phyloP scores from a whole-genome alignment of 352 stramenopile species.

The Phytophthora multivora region DNA sequence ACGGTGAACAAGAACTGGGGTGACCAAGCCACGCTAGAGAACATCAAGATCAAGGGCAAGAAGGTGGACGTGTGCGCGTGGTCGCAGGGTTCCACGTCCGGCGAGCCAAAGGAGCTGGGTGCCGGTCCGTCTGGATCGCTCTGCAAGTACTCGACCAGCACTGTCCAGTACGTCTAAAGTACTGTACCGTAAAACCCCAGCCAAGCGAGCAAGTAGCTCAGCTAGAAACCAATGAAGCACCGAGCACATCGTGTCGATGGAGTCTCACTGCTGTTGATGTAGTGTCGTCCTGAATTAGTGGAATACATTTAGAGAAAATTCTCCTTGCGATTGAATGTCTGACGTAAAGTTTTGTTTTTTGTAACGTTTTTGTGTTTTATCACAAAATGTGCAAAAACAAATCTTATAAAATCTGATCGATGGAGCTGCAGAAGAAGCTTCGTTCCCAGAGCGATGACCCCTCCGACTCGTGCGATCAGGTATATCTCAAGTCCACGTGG shows the following conservation, averaged over 20 bases:
- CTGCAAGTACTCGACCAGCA: conserved; percentile 32
- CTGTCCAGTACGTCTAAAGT: conserved; percentile 17
- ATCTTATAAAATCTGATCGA: not conserved
- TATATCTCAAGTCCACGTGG: conserved; percentile 49
- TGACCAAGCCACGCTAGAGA: conserved; percentile 33
- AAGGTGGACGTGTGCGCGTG: conserved; percentile 21
- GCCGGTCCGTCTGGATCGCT: conserved; percentile 17
- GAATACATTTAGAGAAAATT: not conserved
- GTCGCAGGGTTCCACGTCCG: conserved; percentile 18
- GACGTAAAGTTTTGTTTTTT: too few relatives aligned
- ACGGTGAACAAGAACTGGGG: conserved; percentile 36
- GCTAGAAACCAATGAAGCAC: not conserved
- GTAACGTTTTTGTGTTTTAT: too few relatives aligned
- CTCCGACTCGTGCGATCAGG: conserved; percentile 6
- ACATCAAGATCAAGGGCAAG: conserved; percentile 45
- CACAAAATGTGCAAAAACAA: not conserved
- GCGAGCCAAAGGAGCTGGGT: conserved; percentile 14
- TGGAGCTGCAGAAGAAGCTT: conserved; percentile 15
- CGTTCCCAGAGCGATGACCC: conserved; percentile 7
- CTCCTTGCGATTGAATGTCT: too few relatives aligned
- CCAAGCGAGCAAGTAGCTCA: not conserved
- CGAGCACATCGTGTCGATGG: not conserved
- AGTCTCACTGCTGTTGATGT: not conserved
- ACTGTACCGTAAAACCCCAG: not conserved
- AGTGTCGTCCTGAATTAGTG: not conserved